Conservation (phyloP, 345 rosid genomes). For the Ailanthus altissimus region DNA sequence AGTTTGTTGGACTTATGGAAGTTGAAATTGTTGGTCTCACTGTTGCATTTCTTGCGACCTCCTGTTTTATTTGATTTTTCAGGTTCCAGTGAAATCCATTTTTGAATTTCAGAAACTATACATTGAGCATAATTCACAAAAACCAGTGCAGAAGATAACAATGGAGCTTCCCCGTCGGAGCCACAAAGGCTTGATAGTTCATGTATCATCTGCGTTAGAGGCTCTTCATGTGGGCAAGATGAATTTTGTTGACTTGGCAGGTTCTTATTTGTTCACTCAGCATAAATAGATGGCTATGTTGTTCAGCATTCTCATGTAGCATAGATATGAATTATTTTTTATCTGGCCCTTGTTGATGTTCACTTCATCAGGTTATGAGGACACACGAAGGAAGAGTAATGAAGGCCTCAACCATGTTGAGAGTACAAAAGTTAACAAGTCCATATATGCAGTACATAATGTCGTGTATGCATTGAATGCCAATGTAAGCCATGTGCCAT, state of each 20-base stretch:
- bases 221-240: constrained; percentile 46
- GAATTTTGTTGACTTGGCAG: constrained; percentile 78
- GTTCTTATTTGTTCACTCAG: constrained; percentile 27
- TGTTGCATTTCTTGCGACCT: constrained; percentile 1
- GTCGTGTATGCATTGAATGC: constrained; percentile 66
- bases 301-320: neutral
- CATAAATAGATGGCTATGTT: neutral
- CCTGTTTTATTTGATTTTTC: constrained; percentile 19
- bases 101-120: constrained; percentile 55
- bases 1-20: neutral
- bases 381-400: constrained; percentile 46
- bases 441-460: constrained; percentile 67
- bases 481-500: constrained; percentile 66
- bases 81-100: constrained; percentile 58
- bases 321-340: neutral
- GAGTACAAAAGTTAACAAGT: constrained; percentile 56
- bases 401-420: constrained; percentile 40
- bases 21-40: neutral
- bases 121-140: constrained; percentile 30
- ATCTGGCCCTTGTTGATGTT: neutral
- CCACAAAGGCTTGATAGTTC: constrained; percentile 62
- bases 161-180: constrained; percentile 39
- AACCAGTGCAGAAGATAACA: constrained; percentile 31
- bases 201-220: constrained; percentile 33
- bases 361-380: constrained; percentile 61